A percentile compares a stretch with the other conserved stretches of the same genome.
Conservation (phyloP, 108 stramenopile genomes). For the Schizochytrium sp. region DNA sequence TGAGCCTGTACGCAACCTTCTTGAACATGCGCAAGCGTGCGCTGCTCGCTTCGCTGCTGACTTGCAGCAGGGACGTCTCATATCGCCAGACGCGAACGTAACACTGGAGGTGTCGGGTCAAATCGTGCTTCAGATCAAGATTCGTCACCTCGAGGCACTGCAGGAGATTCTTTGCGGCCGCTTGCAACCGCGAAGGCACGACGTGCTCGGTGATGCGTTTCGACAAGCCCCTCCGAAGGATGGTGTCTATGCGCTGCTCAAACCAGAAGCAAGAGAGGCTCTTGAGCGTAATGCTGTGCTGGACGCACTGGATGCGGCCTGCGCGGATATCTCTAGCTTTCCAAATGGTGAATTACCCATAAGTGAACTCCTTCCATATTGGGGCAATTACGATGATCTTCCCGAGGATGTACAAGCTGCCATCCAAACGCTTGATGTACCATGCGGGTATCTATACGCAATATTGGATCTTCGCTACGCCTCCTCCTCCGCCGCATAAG, state of each 20-base stretch:
- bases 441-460: slow-evolving; percentile 26
- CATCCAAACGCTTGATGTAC: slow-evolving; percentile 34
- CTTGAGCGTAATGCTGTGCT: slow-evolving; percentile 14
- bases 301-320: slow-evolving; percentile 4
- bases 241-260: slow-evolving; percentile 11
- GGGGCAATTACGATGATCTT: slow-evolving; percentile 21
- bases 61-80: background rate
- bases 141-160: slow-evolving; percentile 48
- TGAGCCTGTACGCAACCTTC: slow-evolving; percentile 24
- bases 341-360: slow-evolving; percentile 6
- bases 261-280: slow-evolving; percentile 8
- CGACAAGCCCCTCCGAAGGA: slow-evolving; percentile 44
- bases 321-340: slow-evolving; percentile 14
- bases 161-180: slow-evolving; percentile 35
- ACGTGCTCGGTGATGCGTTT: background rate
- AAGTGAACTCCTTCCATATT: background rate
- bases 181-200: slow-evolving; percentile 40
- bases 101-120: slow-evolving; percentile 6
- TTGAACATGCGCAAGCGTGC: background rate
- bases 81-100: slow-evolving; percentile 39
- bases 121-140: background rate
- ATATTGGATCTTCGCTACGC: background rate
- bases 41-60: background rate
- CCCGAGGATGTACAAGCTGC: slow-evolving; percentile 11
- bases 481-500: too few relatives aligned